Evolutionary conservation across 1,284 basidiomycete genomes (phyloP).

Genomic region (Ganoderma leucocontextum): DNA sequence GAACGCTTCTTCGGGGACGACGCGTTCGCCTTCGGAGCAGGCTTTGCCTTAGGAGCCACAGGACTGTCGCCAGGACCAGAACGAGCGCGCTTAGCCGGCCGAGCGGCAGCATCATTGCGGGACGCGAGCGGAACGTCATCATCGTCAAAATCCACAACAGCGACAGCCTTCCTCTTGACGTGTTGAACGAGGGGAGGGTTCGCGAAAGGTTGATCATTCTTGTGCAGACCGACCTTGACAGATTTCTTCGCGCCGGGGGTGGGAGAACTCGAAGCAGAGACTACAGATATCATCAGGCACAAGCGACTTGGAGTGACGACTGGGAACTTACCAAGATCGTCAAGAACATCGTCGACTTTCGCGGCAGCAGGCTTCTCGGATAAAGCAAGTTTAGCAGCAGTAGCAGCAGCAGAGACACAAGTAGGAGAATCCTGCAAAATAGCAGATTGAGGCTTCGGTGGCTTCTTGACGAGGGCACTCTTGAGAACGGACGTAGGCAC

Average conservation of each 20-base stretch:
- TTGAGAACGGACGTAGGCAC: constrained; percentile 25
- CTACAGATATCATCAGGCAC: constrained; percentile 9
- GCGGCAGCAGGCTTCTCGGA: neutral
- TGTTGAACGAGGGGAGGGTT: neutral
- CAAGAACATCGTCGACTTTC: constrained; percentile 13
- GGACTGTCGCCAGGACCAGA: neutral
- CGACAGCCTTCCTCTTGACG: constrained; percentile 22
- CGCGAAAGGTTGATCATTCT: constrained; percentile 25
- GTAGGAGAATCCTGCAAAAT: neutral
- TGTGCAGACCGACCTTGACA: constrained; percentile 35
- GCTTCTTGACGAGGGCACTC: constrained; percentile 19
- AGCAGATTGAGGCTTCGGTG: neutral
- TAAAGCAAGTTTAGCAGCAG: neutral
- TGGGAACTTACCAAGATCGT: constrained; percentile 18
- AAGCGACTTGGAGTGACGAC: neutral
- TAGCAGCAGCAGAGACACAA: neutral
- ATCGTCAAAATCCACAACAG: constrained; percentile 11
- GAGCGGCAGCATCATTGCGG: neutral
- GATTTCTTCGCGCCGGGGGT: constrained; percentile 31
- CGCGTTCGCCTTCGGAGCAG: neutral
- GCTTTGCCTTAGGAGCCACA: neutral
- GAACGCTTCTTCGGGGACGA: neutral
- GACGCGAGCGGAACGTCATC: constrained; percentile 7
- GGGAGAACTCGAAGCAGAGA: constrained; percentile 29
- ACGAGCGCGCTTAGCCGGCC: constrained; percentile 30